Evolutionary conservation across 805 yeast genomes (phyloP), one percentile per base, ranked within the genome.

Genomic region (Priceomyces medius): DNA sequence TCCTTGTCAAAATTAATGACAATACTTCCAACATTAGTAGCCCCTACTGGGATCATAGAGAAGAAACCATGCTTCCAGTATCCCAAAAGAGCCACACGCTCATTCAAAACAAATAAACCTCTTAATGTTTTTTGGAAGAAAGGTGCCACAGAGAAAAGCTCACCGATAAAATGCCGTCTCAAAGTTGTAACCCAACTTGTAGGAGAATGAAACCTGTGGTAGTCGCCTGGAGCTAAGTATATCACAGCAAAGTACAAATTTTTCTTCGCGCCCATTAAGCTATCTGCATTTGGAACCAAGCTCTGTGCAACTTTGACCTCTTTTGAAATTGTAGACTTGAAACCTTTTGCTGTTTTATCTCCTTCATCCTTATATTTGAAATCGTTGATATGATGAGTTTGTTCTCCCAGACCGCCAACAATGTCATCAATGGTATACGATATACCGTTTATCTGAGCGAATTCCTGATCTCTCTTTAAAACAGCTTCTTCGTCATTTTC

Each of bases 11-110:
- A 93, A 58, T 90, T 88, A 50, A 93, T 76, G 44, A 85, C 82
- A 50, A 93, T 93, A 54, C 95, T 85, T 4, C 99, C 99, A 21
- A 93, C 99, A 65, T 93, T 93, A 2, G 99, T 93, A 18, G 99
- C 99, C 10, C 99, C 99, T 9, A 93, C 99, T 0, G 99, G 97
- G 0, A 96, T 91, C 99, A 93, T 93, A 49, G 95, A 84, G 68
- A 93, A 93, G 55, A 93, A 93, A 0, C 99, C 99, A 60, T 93
- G 77, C 59, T 85, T 87, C 99, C 99, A 93, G 55, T 88, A 82
- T 1, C 99, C 99, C 42, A 93, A 74, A 37, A 93, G 67, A 0
- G 99, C 95, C 3, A 93, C 99, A 53, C 99, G 77, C 66, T 93
- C 99, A 60, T 93, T 93, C 51, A 93, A 69, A 3, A 91, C 87